These are phyloP conservation scores for Wickerhamiella slavikovae DNA, from an alignment of 805 yeast species.

Conservation along the genomic window DNA sequence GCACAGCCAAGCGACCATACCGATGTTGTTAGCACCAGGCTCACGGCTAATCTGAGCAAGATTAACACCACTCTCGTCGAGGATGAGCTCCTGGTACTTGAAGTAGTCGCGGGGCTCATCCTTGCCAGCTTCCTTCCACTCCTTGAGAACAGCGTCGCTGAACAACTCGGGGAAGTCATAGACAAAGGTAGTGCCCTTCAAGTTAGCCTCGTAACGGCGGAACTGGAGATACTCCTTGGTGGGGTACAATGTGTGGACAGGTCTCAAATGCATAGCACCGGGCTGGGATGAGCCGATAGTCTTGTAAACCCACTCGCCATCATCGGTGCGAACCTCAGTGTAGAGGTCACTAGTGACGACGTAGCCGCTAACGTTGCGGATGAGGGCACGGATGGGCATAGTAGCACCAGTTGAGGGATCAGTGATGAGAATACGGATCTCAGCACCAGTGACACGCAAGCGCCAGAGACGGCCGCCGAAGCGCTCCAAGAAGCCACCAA, in stretches of 20 bases:
- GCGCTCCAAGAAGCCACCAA: constrained; percentile 93
- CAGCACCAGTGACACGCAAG: constrained; percentile 91
- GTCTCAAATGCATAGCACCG: constrained; percentile 93
- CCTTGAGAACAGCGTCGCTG: constrained; percentile 72
- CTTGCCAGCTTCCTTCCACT: constrained; percentile 48
- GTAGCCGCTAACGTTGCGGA: constrained; percentile 90
- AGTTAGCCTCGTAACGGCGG: constrained; percentile 93
- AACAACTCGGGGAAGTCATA: constrained; percentile 98
- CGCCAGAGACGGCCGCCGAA: constrained; percentile 95
- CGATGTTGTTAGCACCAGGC: constrained; percentile 86
- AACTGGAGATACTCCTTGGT: constrained; percentile 97
- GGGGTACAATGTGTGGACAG: constrained; percentile 89
- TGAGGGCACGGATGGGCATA: constrained; percentile 90
- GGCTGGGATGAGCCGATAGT: constrained; percentile 61
- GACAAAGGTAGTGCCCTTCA: constrained; percentile 94
- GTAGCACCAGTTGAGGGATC: constrained; percentile 75
- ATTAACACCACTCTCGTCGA: constrained; percentile 55
- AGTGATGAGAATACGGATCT: constrained; percentile 85
- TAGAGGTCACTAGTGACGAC: constrained; percentile 91
- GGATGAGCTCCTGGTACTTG: constrained; percentile 59
- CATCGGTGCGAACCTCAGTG: constrained; percentile 78
- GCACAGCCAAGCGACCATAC: constrained; percentile 94
- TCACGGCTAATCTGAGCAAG: constrained; percentile 83
- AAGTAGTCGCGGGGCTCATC: constrained; percentile 51
- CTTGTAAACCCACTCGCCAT: constrained; percentile 94